phyloP scores from a whole-genome alignment of 768 basidiomycete species.

The Xerocomus potaroensis region DNA sequence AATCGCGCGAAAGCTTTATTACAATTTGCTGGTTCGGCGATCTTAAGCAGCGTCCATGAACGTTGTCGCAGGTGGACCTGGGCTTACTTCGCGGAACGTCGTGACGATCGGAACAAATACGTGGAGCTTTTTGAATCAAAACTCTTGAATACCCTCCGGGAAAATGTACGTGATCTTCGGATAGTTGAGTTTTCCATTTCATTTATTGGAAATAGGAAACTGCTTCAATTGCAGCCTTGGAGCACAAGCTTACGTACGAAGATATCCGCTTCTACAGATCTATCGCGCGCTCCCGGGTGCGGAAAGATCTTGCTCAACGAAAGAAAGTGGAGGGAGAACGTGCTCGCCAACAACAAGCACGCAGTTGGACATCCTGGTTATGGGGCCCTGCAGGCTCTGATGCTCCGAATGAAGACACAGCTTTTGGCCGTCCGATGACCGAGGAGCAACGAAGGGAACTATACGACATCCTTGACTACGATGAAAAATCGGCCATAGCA shows the following conservation, averaged over 20 bases:
- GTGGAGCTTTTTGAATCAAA: conserved; percentile 82
- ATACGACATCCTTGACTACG: conserved; percentile 87
- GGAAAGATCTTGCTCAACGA: conserved; percentile 73
- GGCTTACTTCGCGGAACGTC: conserved; percentile 81
- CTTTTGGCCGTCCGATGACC: conserved; percentile 69
- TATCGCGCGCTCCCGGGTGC: conserved; percentile 81
- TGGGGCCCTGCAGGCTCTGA: conserved; percentile 61
- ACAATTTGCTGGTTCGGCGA: conserved; percentile 74
- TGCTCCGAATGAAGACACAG: conserved; percentile 44
- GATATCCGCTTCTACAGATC: conserved; percentile 97
- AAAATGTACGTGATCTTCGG: conserved; percentile 43
- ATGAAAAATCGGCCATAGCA: conserved; percentile 75
- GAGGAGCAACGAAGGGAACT: conserved; percentile 88
- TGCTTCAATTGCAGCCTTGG: conserved; percentile 56
- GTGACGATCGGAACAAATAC: conserved; percentile 84
- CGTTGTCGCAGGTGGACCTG: conserved; percentile 86
- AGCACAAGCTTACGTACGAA: conserved; percentile 83
- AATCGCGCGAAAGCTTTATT: conserved; percentile 68
- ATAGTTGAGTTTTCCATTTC: background rate
- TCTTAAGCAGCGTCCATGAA: conserved; percentile 79
- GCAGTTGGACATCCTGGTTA: conserved; percentile 72
- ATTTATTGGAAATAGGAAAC: conserved; percentile 40
- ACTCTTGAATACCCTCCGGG: conserved; percentile 47
- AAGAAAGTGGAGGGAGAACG: conserved; percentile 68
- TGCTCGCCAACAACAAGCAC: conserved; percentile 48